Base-by-base conservation (phyloP, 331 rosid genomes). In the Acacia concinna region DNA sequence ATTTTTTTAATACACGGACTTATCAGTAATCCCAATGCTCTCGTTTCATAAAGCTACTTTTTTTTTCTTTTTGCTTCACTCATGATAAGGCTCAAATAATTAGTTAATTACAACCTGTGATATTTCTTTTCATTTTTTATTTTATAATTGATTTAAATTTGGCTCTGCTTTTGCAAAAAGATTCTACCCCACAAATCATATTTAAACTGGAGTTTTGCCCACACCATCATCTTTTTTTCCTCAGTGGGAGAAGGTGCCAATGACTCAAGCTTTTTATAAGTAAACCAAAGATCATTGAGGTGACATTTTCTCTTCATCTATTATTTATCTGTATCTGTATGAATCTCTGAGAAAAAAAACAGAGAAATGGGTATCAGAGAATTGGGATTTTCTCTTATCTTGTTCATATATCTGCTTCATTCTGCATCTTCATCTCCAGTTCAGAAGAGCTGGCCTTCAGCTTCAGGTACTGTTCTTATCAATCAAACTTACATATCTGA, bases 401-500 rank as follows among this genome's bases (percentile, higher is more conserved):
- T 80, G 57, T 40, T 86, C 38, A 0, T 82, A 14, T 46, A 6
- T 67, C 66, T 85, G 54, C 5, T 43, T 47, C 28, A 21, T 62
- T 69, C 56, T 51, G 57, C 77, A 3, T 78, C 82, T n/a, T 75
- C 86, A 11, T 37, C 75, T 73, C 63, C 68, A 44, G 56, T 41
- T 73, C 84, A 15, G 57, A 79, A 76, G 81, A 83, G 30, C 70
- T 77, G 73, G 52, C 73, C 83, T 70, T 63, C 85, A 83, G 87
- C 83, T 74, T 63, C 85, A 81, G 89, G 89, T 86, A 77, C 66
- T 83, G 21, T 81, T 43, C 64, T 63, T 20, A 44, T 67, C 14
- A 68, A 68, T 21, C 35, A 13, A 12, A 68, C 46, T 8, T n/a
- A n/a, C n/a, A n/a, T n/a, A n/a, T 71, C 5, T 18, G 23, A 65